Evolutionary conservation across 2,329 filamentous ascomycete genomes (phyloP), one percentile per base, ranked within the genome.

Genomic region (Fusarium phyllophilum): DNA sequence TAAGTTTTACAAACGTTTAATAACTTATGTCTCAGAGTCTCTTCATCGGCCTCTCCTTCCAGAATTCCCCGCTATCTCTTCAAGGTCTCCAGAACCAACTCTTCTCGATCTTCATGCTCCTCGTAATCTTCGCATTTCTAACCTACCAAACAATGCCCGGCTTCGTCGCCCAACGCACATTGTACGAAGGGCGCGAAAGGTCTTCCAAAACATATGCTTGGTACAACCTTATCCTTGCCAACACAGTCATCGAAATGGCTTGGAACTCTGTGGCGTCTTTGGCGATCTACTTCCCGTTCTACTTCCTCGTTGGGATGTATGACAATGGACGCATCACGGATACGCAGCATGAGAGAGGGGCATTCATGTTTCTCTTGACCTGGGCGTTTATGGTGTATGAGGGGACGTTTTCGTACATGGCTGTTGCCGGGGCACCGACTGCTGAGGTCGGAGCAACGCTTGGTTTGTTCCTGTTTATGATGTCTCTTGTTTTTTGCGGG

Each of bases 171-270:
- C 93, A 96, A 78, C 90, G 94, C 52, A 89, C 91, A 17, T 86
- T 97, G 0, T 97, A 96, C 82, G 94, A 96, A 82, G 93, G 93
- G 24, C 93, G 93, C 56, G 94, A 97, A 82, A 89, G 94, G 3
- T 94, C 94, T 0, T 93, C 92, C 52, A 95, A 95, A 83, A 90
- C 92, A 0, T 97, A 97, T 82, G 90, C 90, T 61, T 97, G 94
- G 94, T 90, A 92, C 78, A 90, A 93, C 10, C 96, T 96, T 79
- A 93, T 96, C 86, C 85, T 95, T 20, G 90, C 92, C 66, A 93
- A 95, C 81, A 93, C 97, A 72, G 83, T 94, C n/a, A 93, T 95
- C 68, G 95, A 97, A 81, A 84, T 97, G 4, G 92, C 94, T 0
- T 97, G 93, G 91, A 94, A 96, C 80, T 88, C 91, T 18, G 52